Evolutionary conservation across 768 basidiomycete genomes (phyloP).

Genomic region (Mycena crocata): DNA sequence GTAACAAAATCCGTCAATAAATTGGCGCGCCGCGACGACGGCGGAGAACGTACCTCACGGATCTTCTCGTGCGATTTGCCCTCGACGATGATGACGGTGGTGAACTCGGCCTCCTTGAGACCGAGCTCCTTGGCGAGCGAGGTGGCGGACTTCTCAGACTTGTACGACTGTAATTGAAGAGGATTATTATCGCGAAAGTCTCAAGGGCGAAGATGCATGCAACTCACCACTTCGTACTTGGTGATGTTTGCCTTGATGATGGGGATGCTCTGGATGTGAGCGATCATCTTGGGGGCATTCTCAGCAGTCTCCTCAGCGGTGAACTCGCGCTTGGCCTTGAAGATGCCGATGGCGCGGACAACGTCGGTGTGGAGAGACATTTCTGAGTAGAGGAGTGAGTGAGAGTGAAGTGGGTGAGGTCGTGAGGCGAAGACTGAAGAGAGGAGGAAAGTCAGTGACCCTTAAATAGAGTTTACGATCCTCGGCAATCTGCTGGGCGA

Average conservation of each 20-base stretch:
- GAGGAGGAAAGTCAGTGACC: too few species aligned
- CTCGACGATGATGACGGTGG: neutral
- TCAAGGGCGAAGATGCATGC: neutral
- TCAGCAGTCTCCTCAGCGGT: neutral
- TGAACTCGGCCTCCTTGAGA: neutral
- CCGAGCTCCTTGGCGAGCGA: neutral
- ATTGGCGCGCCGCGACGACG: neutral
- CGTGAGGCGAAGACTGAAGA: too few species aligned
- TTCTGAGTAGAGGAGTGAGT: neutral
- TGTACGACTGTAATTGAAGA: neutral
- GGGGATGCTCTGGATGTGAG: neutral
- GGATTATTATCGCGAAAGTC: too few species aligned
- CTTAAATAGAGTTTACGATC: too few species aligned
- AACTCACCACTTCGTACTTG: conserved; percentile 4
- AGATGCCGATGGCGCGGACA: conserved; percentile 10
- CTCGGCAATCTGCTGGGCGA: too few species aligned
- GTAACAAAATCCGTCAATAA: neutral
- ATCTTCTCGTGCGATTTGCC: conserved; percentile 8
- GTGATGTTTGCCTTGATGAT: neutral
- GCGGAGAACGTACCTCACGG: neutral
- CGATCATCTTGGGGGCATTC: neutral
- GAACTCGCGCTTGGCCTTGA: neutral
- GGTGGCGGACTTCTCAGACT: neutral
- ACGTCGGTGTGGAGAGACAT: neutral
- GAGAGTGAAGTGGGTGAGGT: too few species aligned